These are phyloP conservation scores for Eragrostis curvula DNA, from an alignment of 176 grass and related monocot species.

Conservation along the genomic window DNA sequence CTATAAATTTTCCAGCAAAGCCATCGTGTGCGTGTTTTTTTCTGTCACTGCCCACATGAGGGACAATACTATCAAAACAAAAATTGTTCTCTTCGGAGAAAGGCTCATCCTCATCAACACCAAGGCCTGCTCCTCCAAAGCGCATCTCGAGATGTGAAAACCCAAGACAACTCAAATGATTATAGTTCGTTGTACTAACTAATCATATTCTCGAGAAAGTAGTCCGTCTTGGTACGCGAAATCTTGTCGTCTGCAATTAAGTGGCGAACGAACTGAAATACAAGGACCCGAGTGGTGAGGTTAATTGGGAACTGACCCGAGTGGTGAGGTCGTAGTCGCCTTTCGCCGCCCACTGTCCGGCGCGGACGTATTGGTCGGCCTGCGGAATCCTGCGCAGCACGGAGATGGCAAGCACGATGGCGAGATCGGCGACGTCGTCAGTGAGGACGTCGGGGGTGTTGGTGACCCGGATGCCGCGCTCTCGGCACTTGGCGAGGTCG, in stretches of 20 bases:
- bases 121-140: conserved; percentile 69
- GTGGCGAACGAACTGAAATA: too few relatives aligned
- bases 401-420: conserved; percentile 73
- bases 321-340: conserved; percentile 59
- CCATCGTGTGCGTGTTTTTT: conserved; percentile 72
- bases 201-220: background rate
- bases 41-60: conserved; percentile 76
- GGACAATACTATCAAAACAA: conserved; percentile 67
- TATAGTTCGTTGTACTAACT: background rate
- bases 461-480: conserved; percentile 75
- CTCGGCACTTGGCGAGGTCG: conserved; percentile 72
- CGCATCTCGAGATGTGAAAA: conserved; percentile 64
- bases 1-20: conserved; percentile 74
- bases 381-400: conserved; percentile 57
- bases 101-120: conserved; percentile 78
- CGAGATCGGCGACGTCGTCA: conserved; percentile 89
- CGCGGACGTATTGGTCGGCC: conserved; percentile 73
- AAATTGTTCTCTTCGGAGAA: conserved; percentile 66
- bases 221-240: too few relatives aligned
- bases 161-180: background rate
- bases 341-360: conserved; percentile 45
- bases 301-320: conserved; percentile 66
- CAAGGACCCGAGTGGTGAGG: too few relatives aligned
- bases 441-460: conserved; percentile 96
- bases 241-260: too few relatives aligned